Base-by-base conservation (phyloP, 1,284 basidiomycete species). In the Puccinia polysora region DNA sequence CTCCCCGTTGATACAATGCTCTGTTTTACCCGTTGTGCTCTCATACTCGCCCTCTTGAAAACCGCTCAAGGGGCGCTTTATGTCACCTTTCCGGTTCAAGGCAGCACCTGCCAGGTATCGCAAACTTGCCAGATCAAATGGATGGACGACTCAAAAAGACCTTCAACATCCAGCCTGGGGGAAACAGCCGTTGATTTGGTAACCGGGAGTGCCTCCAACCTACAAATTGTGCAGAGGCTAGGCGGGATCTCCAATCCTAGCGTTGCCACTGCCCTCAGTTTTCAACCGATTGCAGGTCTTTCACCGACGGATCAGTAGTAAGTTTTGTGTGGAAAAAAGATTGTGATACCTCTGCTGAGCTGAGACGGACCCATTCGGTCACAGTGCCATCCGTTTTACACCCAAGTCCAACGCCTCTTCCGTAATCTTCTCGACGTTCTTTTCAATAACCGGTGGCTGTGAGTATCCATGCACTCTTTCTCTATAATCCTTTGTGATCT, bases 131-230 rank as follows among this genome's bases (percentile, higher is more conserved):
- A 69, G 59, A 69, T 69, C 55, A 69, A 69, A 69, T 69, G 65
- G 65, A 28, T 58, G 10, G 65, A 69, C 45, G 32, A 53, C 25
- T 30, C 65, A 18, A 56, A 23, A 18, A 1, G 32, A 5, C 65
- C 65, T 8, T 55, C 65, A 12, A 58, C 65, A 28, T 23, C 53
- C 15, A 55, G 38, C 5, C 40, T 69, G 52, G 65, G 65, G 6
- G 65, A 69, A 32, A 69, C 65, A 18, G 30, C 65, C 28, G 59
- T 69, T 47, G 65, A 69, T 40, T 45, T 69, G 25, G 65, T 69
- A 15, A 23, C 30, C 34, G 65, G 65, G 2, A 45, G 23, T 25
- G 23, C 65, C 10, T n/a, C 53, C 28, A 59, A 56, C 36, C 36
- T 69, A 43, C 55, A 59, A 69, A 45, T 47, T 34, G 65, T 55